phyloP scores from a whole-genome alignment of 2,329 filamentous ascomycete species.

The Mollisiaceae sp. region DNA sequence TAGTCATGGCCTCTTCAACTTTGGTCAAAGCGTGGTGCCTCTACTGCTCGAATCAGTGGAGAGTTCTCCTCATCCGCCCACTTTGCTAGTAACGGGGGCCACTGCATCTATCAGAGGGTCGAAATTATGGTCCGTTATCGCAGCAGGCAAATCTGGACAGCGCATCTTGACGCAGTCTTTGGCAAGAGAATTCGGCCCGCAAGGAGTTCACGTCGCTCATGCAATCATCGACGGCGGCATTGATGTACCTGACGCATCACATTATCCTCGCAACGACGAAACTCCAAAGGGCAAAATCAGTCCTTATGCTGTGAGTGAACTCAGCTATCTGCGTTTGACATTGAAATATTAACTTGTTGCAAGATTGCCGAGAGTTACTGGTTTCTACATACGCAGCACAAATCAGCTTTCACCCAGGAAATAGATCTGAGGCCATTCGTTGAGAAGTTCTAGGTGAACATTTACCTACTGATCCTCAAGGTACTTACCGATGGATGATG shows the following conservation, averaged over 20 bases:
- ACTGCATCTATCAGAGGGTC: conserved; percentile 78
- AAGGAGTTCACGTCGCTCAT: conserved; percentile 81
- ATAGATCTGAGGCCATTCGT: conserved; percentile 77
- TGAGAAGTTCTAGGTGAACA: conserved; percentile 63
- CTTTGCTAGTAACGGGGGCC: conserved; percentile 82
- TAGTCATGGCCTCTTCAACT: conserved; percentile 66
- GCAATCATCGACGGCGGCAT: conserved; percentile 82
- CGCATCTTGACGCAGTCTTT: conserved; percentile 77
- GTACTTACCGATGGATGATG: neutral
- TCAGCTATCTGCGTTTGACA: conserved; percentile 5
- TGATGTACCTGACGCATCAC: conserved; percentile 72
- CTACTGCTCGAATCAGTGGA: conserved; percentile 65
- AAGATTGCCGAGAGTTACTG: conserved; percentile 74
- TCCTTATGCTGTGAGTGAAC: conserved; percentile 68
- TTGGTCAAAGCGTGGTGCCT: conserved; percentile 73
- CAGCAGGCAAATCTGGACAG: conserved; percentile 77
- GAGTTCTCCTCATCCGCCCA: conserved; percentile 61
- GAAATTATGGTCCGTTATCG: conserved; percentile 70
- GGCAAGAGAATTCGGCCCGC: conserved; percentile 79
- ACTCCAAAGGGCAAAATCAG: conserved; percentile 66
- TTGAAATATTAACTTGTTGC: conserved; percentile 17
- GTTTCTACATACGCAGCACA: conserved; percentile 79
- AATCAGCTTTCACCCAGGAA: conserved; percentile 79
- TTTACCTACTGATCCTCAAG: neutral
- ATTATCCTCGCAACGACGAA: conserved; percentile 48